Percentiles rank a stretch among this genome's conserved stretches.
Evolutionary conservation across 495 filamentous ascomycete genomes (phyloP).

Genomic region (Penicillium crystallinum): DNA sequence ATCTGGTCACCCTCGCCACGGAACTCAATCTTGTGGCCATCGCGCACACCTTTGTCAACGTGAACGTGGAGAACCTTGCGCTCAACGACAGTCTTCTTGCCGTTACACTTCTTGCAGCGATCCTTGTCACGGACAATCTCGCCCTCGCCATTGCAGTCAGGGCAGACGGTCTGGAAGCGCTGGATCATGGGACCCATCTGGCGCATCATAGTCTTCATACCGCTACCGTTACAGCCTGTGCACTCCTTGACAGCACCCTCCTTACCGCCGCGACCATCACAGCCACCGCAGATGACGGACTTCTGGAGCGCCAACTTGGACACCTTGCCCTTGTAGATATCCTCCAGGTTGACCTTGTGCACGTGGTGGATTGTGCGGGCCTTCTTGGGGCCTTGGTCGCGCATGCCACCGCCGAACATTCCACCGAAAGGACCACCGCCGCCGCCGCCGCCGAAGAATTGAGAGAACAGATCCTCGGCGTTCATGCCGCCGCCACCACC

Average conservation of each 20-base stretch:
- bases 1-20: conserved; percentile 95
- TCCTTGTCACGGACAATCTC: conserved; percentile 96
- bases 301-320: conserved; percentile 97
- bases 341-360: conserved; percentile 95
- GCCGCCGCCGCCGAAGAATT: conserved; percentile 93
- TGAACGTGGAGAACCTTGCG: conserved; percentile 97
- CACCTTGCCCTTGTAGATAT: conserved; percentile 96
- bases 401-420: conserved; percentile 81
- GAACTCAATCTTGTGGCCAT: conserved; percentile 94
- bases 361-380: conserved; percentile 94
- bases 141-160: conserved; percentile 94
- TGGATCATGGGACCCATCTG: conserved; percentile 99
- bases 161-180: conserved; percentile 98
- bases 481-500: conserved; percentile 83
- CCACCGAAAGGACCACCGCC: conserved; percentile 69
- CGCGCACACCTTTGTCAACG: conserved; percentile 90
- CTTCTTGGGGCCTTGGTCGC: conserved; percentile 82
- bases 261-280: conserved; percentile 94
- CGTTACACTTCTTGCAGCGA: conserved; percentile 86
- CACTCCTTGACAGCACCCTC: conserved; percentile 94
- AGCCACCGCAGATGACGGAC: conserved; percentile 92
- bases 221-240: conserved; percentile 80
- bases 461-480: conserved; percentile 93
- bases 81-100: conserved; percentile 97
- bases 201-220: conserved; percentile 99